Base-by-base conservation (phyloP, 179 eudicot genomes). In the Corrigiola litoralis region DNA sequence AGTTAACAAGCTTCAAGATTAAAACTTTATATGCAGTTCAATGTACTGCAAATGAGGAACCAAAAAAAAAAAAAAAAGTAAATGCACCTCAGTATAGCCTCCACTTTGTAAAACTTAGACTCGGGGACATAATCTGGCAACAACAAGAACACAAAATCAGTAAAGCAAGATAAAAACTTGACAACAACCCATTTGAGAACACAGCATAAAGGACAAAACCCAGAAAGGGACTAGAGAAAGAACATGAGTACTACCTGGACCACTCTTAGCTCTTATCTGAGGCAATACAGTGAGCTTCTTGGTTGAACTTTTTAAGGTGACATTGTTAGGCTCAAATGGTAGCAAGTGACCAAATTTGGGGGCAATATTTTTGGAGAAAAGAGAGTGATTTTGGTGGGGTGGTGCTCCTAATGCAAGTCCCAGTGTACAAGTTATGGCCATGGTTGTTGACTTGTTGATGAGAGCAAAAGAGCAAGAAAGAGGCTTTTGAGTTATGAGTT, bases 21-120 rank as follows among this genome's bases (percentile, higher is more conserved):
- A n/a, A n/a, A n/a, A n/a, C n/a, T n/a, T n/a, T n/a, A n/a, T n/a
- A n/a, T n/a, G n/a, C n/a, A n/a, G n/a, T n/a, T n/a, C n/a, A n/a
- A n/a, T n/a, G n/a, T n/a, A n/a, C n/a, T n/a, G n/a, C n/a, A 12
- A 29, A 24, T n/a, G 34, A 28, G 3, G 6, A 11, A 25, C 21
- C 23, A 36, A 8, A 28, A 1, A 20, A 40, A 24, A 36, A 41
- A 28, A 52, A 36, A 14, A 17, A 27, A 40, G 33, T 5, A 58
- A 63, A 14, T 5, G 41, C 18, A 87, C 95, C 95, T 87, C 61
- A 87, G 66, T 47, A 87, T 81, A 9, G 95, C 95, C 75, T 87
- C 95, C 32, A 87, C 72, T 76, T 85, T 87, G 90, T 85, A 87
- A 63, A 85, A 87, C 9, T 85, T 81, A 36, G 86, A 76, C 21